Conservation (phyloP, 148 eudicot species). For the Silene conica region DNA sequence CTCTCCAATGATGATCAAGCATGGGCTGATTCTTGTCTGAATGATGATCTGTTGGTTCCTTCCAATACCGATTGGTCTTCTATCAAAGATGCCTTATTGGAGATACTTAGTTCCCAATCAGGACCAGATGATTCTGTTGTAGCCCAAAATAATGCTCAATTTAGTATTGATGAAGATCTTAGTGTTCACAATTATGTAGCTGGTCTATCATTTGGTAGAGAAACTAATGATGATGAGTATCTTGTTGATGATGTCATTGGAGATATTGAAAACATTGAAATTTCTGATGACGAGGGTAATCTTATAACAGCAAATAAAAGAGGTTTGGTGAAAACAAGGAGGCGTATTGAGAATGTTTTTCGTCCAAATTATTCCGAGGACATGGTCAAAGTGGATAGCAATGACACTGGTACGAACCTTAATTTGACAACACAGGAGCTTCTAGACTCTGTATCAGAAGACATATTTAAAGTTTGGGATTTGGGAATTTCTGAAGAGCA, state of each 20-base stretch:
- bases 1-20: conserved; percentile 52
- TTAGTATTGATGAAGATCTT: conserved; percentile 16
- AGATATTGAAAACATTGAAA: conserved; percentile 24
- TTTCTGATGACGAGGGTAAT: conserved; percentile 21
- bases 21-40: conserved; percentile 75
- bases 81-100: conserved; percentile 45
- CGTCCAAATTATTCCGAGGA: conserved; percentile 41
- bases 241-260: conserved; percentile 18
- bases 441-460: conserved; percentile 31
- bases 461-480: conserved; percentile 76
- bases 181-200: conserved; percentile 15
- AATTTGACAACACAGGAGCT: conserved; percentile 20
- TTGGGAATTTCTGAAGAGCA: conserved; percentile 44
- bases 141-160: conserved; percentile 16
- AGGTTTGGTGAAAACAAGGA: conserved; percentile 14
- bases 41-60: conserved; percentile 32
- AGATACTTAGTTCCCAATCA: conserved; percentile 34
- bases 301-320: conserved; percentile 6
- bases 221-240: conserved; percentile 26
- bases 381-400: conserved; percentile 8
- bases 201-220: conserved; percentile 4
- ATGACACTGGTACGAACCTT: conserved; percentile 29
- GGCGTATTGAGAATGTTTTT: conserved; percentile 22
- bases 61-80: conserved; percentile 41
- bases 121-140: conserved; percentile 18